Base-by-base conservation (phyloP, 75 land plant genomes). In the Chamaecyparis obtusa region DNA sequence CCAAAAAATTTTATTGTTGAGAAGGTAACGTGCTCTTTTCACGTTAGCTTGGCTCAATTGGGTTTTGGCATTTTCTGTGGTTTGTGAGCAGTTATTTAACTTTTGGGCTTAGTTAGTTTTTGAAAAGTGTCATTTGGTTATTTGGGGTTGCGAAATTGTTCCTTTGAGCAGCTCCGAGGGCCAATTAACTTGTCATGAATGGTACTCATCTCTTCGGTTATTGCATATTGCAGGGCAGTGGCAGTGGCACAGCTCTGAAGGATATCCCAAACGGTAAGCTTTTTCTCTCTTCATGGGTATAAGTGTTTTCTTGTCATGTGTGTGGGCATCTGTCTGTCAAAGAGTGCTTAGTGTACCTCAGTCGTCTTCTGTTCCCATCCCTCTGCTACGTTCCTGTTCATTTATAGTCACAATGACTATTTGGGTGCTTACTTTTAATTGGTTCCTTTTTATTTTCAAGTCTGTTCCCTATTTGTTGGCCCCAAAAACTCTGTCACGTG, bases 191-290 rank as follows among this genome's bases (percentile, higher is more conserved):
- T 44, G 41, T 21, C 16, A 44, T 88, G 77, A 35, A 27, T 72
- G 11, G 35, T 32, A 72, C 36, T 72, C 35, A 72, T 72, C 35
- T 72, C 75, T 72, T 19, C 21, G 67, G 80, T 37, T 37, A 77
- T 80, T 80, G 51, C 83, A 80, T 80, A 41, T 86, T 83, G 35
- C 92, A 95, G 96, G 96, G 96, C 86, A 49, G 82, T 60, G 96
- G 96, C 17, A 49, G 82, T 60, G 96, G 96, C 9, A 88, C 89
- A 19, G 84, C 84, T 86, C 89, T 95, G 37, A 94, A 89, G 78
- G 95, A 95, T 69, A 95, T 95, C 49, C 96, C 95, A 39, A 95
- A 94, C 89, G 93, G 96, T 95, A 86, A 83, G 94, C 57, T 56
- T 84, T 79, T 79, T 79, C 27, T 46, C 27, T 79, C 9, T 43